Percentiles rank a stretch among this genome's conserved stretches.
These are phyloP conservation scores for Elsinoe fawcettii DNA, from an alignment of 2,329 filamentous ascomycete species.

Conservation along the genomic window DNA sequence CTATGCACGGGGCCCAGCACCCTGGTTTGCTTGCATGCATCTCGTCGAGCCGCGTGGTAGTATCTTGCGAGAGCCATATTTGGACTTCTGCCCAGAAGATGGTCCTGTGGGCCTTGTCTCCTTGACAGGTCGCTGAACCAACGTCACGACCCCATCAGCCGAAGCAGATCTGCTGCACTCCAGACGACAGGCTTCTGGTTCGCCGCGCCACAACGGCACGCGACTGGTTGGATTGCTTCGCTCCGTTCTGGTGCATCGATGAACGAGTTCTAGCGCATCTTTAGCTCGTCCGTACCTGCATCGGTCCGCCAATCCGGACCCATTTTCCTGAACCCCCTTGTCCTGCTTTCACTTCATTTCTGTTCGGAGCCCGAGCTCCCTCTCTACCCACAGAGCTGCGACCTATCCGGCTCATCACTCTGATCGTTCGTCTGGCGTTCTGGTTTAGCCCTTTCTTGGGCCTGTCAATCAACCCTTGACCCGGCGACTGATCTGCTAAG, in stretches of 20 bases:
- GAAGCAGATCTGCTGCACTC: constrained; percentile 14
- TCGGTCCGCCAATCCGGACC: constrained; percentile 12
- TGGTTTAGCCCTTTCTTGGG: not conserved
- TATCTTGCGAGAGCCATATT: constrained; percentile 1
- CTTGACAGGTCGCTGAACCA: constrained; percentile 9
- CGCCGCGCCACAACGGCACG: constrained; percentile 8
- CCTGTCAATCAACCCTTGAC: constrained; percentile 4
- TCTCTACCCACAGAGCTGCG: not conserved
- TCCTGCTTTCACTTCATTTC: constrained; percentile 10
- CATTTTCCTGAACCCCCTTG: constrained; percentile 3
- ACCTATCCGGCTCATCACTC: not conserved
- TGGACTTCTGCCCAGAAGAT: not conserved
- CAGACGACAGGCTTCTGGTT: constrained; percentile 10
- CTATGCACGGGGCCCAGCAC: constrained; percentile 3
- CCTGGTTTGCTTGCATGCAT: constrained; percentile 13
- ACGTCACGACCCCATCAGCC: constrained; percentile 12
- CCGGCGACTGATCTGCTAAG: constrained; percentile 4
- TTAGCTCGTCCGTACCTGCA: constrained; percentile 7
- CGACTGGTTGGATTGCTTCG: constrained; percentile 11
- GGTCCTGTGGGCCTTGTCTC: not conserved
- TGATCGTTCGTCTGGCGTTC: not conserved
- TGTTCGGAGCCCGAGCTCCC: not conserved
- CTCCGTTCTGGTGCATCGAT: constrained; percentile 14
- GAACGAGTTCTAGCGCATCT: constrained; percentile 8
- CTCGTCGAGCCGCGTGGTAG: not conserved